Base-by-base conservation (phyloP, 192 early-diverging fungal genomes). In the Pilaira anomala region DNA sequence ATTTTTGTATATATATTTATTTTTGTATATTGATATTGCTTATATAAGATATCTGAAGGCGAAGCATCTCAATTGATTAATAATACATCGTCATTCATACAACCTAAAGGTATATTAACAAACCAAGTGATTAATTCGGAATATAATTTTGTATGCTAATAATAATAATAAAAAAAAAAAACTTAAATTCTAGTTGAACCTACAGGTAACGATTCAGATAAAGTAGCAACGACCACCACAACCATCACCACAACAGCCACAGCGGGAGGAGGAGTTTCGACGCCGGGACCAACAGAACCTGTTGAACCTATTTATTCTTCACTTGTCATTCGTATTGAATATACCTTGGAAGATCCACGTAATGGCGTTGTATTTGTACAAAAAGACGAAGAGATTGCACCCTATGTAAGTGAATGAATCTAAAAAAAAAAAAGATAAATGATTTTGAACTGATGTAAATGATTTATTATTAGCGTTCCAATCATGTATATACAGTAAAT, bases 401-500 rank as follows among this genome's bases (percentile, higher is more conserved):
- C 83, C 45, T 74, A 84, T 60, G 76, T 83, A 75, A 62, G 73
- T 62, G 11, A 51, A n/a, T n/a, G n/a, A n/a, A n/a, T 19, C 1
- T 30, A 54, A 9, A 2, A 54, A 16, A 7, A 26, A n/a, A n/a
- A n/a, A n/a, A n/a, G n/a, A n/a, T n/a, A n/a, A n/a, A n/a, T n/a
- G n/a, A 51, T 12, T 51, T 19, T 18, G 22, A 7, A 45, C 21
- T 16, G 39, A 56, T 58, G 21, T 28, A n/a, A n/a, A n/a, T n/a
- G n/a, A n/a, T 19, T 45, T 60, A 45, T 49, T 48, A 21, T 59
- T 53, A 82, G 80, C 56, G 78, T 13, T 66, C 73, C 28, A 79
- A 73, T 42, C 76, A 79, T 73, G 65, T 85, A 62, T 83, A 90
- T 71, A 90, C 90, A 7, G 80, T 86, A 52, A 85, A 88, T 52